Evolutionary conservation across 139 green algal species (phyloP), one percentile per base, ranked within the genome.

Genomic region (Monoraphidium neglectum): DNA sequence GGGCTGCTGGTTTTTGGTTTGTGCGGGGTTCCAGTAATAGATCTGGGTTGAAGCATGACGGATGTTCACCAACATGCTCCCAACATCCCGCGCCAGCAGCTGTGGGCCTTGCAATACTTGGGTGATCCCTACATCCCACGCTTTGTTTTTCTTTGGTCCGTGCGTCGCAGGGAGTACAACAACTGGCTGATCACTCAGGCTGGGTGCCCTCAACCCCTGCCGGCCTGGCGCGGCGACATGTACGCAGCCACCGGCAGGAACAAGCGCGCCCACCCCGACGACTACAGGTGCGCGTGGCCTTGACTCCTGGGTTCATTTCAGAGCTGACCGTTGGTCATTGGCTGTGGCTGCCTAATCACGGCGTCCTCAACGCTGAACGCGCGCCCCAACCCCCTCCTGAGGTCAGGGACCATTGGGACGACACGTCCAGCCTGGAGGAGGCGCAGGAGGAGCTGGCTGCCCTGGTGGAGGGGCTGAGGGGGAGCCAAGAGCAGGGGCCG

Each of bases 41-140:
- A 21, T 59, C n/a, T 59, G 21, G 16, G 16, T 59, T 59, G 51
- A 59, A 21, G 21, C 16, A 16, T 59, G 21, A 21, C 21, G 21
- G 16, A n/a, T 16, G 16, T 21, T 16, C 51, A 59, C 51, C 16
- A 16, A 59, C 51, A 59, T 16, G 16, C 51, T 21, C 16, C 16
- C 16, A 16, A 59, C 51, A 59, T 16, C 16, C 51, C 16, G 16
- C 16, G 21, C 51, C 21, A 59, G 23, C 12, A 67, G 47, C 72
- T 72, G 61, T 78, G 72, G 72, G 38, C 63, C n/a, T 78, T 72
- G 43, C 51, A 78, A 26, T 18, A 63, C 46, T 70, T 59, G 69
- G 64, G 6, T 2, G 13, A 21, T 37, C 32, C n/a, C n/a, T 64
- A 21, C 6, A 26, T 24, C 54, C 54, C 21, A 62, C 24, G 16